Evolutionary conservation across 495 filamentous ascomycete genomes (phyloP).

Genomic region (Trichoderma asperelloides): DNA sequence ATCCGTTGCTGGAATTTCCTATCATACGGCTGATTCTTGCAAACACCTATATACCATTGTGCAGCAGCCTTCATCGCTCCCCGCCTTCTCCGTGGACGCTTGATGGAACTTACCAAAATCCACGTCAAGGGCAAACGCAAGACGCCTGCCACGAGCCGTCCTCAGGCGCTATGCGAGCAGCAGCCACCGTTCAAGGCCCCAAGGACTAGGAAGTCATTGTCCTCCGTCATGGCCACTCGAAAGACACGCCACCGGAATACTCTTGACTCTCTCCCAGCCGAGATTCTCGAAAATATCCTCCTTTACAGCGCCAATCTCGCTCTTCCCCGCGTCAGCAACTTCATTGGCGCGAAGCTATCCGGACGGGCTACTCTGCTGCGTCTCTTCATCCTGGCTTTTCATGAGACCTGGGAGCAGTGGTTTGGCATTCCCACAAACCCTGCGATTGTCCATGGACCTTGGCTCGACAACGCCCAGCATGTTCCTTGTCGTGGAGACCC

Average conservation of each 20-base stretch:
- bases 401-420: slow-evolving; percentile 11
- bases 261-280: slow-evolving; percentile 7
- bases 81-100: background rate
- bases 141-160: background rate
- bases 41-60: too few relatives aligned
- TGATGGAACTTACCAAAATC: slow-evolving; percentile 1
- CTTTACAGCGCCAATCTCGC: slow-evolving; percentile 7
- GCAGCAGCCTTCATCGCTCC: too few relatives aligned
- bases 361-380: slow-evolving; percentile 7
- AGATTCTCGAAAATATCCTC: slow-evolving; percentile 11
- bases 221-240: slow-evolving; percentile 8
- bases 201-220: slow-evolving; percentile 7
- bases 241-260: background rate
- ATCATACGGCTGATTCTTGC: too few relatives aligned
- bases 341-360: slow-evolving; percentile 7
- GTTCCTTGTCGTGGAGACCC: background rate
- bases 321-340: background rate
- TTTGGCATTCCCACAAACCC: slow-evolving; percentile 8
- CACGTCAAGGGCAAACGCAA: slow-evolving; percentile 9
- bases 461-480: background rate
- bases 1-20: too few relatives aligned
- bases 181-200: background rate
- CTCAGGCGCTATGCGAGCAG: background rate
- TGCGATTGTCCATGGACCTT: background rate
- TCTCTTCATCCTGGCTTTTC: slow-evolving; percentile 7